These are phyloP conservation scores for Trichoderma aggressivum DNA, from an alignment of 2,329 filamentous ascomycete species.

Conservation along the genomic window DNA sequence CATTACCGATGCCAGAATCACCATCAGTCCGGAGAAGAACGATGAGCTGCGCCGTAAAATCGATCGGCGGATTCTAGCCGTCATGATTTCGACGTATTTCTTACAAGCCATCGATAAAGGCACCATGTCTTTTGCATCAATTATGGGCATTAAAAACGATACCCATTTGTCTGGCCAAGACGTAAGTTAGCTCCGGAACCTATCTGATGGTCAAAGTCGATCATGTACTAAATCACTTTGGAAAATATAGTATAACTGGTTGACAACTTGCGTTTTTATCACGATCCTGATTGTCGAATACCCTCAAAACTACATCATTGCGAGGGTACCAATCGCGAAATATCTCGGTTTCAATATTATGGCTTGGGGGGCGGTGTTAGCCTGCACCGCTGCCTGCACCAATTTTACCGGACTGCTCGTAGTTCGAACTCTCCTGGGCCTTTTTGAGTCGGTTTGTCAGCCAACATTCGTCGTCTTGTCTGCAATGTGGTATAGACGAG, in stretches of 20 bases:
- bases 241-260: neutral
- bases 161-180: neutral
- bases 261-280: constrained; percentile 7
- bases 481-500: constrained; percentile 11
- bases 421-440: constrained; percentile 3
- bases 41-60: constrained; percentile 1
- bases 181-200: neutral
- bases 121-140: constrained; percentile 12
- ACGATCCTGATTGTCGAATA: constrained; percentile 9
- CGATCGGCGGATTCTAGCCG: neutral
- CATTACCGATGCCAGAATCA: neutral
- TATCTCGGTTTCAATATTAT: constrained; percentile 10
- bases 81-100: constrained; percentile 8
- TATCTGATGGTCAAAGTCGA: neutral
- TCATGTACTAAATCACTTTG: neutral
- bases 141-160: constrained; percentile 2
- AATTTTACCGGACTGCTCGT: neutral
- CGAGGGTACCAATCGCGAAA: neutral
- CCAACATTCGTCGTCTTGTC: constrained; percentile 6
- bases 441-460: constrained; percentile 10
- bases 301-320: constrained; percentile 8
- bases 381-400: neutral
- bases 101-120: constrained; percentile 8
- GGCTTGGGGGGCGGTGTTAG: constrained; percentile 4
- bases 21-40: constrained; percentile 4